Conservation (phyloP, 2,329 filamentous ascomycete species). For the Metarhizium robertsii region DNA sequence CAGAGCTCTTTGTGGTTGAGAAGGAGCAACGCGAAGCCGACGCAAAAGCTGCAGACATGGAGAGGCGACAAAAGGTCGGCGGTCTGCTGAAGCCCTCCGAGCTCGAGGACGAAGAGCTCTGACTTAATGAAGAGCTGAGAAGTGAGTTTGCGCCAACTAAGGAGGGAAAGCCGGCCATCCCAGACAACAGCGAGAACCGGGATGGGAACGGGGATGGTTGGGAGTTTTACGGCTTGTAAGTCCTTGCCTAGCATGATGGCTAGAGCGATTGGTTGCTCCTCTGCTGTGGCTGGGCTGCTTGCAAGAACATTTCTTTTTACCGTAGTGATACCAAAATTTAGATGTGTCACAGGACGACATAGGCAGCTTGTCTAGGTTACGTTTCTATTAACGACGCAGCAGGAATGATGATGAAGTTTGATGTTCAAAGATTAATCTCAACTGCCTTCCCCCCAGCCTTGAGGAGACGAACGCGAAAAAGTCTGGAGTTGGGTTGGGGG, state of each 20-base stretch:
- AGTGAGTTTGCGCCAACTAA: slow-evolving; percentile 44
- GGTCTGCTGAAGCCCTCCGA: slow-evolving; percentile 96
- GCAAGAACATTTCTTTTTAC: slow-evolving; percentile 6
- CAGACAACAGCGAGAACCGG: slow-evolving; percentile 16
- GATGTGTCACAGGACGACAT: slow-evolving; percentile 9
- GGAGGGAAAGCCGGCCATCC: slow-evolving; percentile 11
- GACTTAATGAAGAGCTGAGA: slow-evolving; percentile 65
- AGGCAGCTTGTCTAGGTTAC: slow-evolving; percentile 1
- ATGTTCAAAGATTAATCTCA: neutral
- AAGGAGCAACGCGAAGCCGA: slow-evolving; percentile 86
- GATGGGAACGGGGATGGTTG: slow-evolving; percentile 43
- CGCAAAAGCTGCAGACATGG: slow-evolving; percentile 78
- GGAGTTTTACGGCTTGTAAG: slow-evolving; percentile 54
- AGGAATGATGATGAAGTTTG: neutral
- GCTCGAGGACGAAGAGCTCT: slow-evolving; percentile 82
- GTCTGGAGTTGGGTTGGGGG: neutral
- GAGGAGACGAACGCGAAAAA: neutral
- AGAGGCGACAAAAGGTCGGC: slow-evolving; percentile 88
- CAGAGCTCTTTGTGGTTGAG: slow-evolving; percentile 87
- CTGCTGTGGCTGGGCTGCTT: neutral
- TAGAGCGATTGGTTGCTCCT: neutral
- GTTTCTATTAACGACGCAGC: slow-evolving; percentile 3
- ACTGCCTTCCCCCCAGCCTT: neutral
- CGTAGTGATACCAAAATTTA: slow-evolving; percentile 17
- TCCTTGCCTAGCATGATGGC: neutral